A percentile compares a stretch with the other conserved stretches of the same genome.
phyloP scores from a whole-genome alignment of 2,329 filamentous ascomycete genomes.

The Ilyonectria sp. region DNA sequence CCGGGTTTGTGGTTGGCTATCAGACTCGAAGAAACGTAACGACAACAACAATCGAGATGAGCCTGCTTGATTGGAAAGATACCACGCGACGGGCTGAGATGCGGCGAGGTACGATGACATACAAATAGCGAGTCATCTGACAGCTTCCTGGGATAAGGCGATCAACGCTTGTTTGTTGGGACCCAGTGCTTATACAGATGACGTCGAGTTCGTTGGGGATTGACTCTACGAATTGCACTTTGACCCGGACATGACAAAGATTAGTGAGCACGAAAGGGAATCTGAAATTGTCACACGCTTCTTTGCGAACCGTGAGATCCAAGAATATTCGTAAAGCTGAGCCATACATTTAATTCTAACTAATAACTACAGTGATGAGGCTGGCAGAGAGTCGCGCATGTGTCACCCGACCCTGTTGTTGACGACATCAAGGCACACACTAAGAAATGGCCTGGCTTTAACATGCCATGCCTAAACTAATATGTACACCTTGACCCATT shows the following conservation, averaged over 20 bases:
- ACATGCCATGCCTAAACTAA: not conserved
- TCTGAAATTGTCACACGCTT: not conserved
- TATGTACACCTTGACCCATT: not conserved
- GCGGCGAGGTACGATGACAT: not conserved
- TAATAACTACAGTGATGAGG: not conserved
- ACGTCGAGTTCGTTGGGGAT: conserved; percentile 1
- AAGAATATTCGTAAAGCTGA: not conserved
- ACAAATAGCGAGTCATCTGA: not conserved
- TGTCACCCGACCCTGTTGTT: not conserved
- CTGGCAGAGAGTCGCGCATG: not conserved
- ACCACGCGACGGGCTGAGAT: not conserved
- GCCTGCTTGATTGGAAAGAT: not conserved
- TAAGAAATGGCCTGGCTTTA: not conserved
- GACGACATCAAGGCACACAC: not conserved
- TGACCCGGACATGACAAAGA: not conserved
- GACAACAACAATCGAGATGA: not conserved
- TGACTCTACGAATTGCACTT: not conserved
- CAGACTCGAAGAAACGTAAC: not conserved
- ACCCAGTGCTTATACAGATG: not conserved
- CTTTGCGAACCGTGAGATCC: not conserved
- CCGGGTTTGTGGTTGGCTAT: conserved; percentile 3
- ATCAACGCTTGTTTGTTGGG: conserved; percentile 1
- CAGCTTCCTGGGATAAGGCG: not conserved
- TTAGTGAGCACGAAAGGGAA: not conserved
- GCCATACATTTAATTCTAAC: not conserved